phyloP scores from a whole-genome alignment of 805 yeast genomes.

The Zygosaccharomyces rouxii region DNA sequence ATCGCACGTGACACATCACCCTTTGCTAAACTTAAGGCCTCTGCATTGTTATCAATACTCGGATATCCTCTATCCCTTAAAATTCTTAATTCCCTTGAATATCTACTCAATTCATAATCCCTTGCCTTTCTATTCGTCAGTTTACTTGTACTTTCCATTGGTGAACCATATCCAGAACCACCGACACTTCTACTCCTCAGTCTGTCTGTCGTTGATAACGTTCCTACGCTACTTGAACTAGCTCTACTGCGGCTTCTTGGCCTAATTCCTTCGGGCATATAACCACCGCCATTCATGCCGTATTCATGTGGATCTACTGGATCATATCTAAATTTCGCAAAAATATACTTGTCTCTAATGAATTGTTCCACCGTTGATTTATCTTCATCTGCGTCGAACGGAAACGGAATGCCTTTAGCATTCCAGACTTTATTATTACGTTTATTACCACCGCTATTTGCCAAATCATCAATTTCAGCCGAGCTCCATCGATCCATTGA shows the following conservation, averaged over 20 bases:
- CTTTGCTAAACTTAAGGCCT: conserved; percentile 53
- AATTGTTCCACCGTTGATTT: conserved; percentile 49
- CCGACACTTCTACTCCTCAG: conserved; percentile 5
- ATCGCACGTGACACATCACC: conserved; percentile 61
- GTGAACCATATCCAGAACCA: conserved; percentile 10
- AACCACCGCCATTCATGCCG: conserved; percentile 7
- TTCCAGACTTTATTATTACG: conserved; percentile 63
- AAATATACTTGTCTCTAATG: conserved; percentile 62
- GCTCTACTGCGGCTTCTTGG: conserved; percentile 19
- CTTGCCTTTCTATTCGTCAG: conserved; percentile 51
- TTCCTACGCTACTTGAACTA: conserved; percentile 9
- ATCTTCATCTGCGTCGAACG: conserved; percentile 71
- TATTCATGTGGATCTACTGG: conserved; percentile 31
- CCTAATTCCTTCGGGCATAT: conserved; percentile 8
- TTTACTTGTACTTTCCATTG: conserved; percentile 30
- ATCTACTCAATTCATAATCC: conserved; percentile 49
- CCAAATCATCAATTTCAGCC: conserved; percentile 46
- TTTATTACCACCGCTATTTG: conserved; percentile 54
- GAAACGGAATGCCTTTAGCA: conserved; percentile 61
- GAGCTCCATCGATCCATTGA: conserved; percentile 67
- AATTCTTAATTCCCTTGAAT: conserved; percentile 44
- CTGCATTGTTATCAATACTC: conserved; percentile 54
- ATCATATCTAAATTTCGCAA: conserved; percentile 48
- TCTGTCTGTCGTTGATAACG: conserved; percentile 2
- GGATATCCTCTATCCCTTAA: conserved; percentile 53